Evolutionary conservation across 169 alveolate genomes (phyloP), one percentile per base, ranked within the genome.

Genomic region (Besnoitia besnoiti): DNA sequence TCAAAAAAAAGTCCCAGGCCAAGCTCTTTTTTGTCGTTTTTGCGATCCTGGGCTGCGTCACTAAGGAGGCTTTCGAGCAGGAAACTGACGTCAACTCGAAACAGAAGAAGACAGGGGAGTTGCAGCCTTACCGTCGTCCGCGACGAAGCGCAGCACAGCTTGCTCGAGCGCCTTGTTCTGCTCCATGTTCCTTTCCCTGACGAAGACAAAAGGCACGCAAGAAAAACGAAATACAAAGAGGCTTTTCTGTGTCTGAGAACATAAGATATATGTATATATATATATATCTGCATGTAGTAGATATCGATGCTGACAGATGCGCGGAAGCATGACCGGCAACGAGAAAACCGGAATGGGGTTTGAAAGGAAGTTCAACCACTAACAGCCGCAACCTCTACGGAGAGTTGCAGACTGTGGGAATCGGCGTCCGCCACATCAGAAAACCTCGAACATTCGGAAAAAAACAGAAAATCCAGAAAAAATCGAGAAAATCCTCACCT

Each of bases 61-160:
- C n/a, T n/a, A n/a, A n/a, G n/a, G n/a, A n/a, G n/a, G n/a, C n/a
- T n/a, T n/a, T n/a, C n/a, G n/a, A n/a, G n/a, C n/a, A n/a, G n/a
- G n/a, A n/a, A n/a, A n/a, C n/a, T n/a, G n/a, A n/a, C n/a, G n/a
- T n/a, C n/a, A n/a, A n/a, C n/a, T n/a, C n/a, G n/a, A n/a, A n/a
- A n/a, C n/a, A n/a, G n/a, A n/a, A n/a, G n/a, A n/a, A n/a, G n/a
- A n/a, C n/a, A n/a, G n/a, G n/a, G n/a, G n/a, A n/a, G n/a, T n/a
- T n/a, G n/a, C n/a, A n/a, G n/a, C n/a, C 61, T 40, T 42, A 77
- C 87, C 87, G n/a, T 24, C 87, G 40, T 77, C 87, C 7, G 87
- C 87, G 30, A 42, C 87, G 30, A 77, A 77, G 40, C 87, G 87
- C 55, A 77, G 61, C 7, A 77, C 40, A 5, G 87, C 87, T 39